Conservation (phyloP, 2,329 filamentous ascomycete genomes). For the Beauveria bassiana region DNA sequence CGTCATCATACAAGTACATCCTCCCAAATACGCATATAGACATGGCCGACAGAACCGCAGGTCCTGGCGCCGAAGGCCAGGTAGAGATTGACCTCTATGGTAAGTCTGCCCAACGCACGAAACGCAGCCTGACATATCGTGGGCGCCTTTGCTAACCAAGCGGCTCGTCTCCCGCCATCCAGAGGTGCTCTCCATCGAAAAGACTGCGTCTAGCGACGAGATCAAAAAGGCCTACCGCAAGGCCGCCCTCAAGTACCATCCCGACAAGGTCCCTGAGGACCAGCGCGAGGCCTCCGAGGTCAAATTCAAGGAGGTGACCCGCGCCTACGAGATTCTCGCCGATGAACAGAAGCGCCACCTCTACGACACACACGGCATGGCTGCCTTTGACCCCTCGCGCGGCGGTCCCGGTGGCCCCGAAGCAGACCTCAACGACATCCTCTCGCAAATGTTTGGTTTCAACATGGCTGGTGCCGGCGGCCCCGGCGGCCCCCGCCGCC, state of each 20-base stretch:
- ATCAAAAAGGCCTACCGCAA: slow-evolving; percentile 97
- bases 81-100: slow-evolving; percentile 55
- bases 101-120: slow-evolving; percentile 19
- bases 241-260: slow-evolving; percentile 81
- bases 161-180: slow-evolving; percentile 14
- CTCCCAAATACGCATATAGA: neutral
- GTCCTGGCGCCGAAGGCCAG: slow-evolving; percentile 13
- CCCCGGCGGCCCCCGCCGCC: slow-evolving; percentile 48
- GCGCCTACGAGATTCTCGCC: slow-evolving; percentile 95
- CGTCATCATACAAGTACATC: neutral
- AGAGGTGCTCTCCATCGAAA: slow-evolving; percentile 76
- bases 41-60: slow-evolving; percentile 8
- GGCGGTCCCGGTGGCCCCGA: slow-evolving; percentile 60
- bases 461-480: slow-evolving; percentile 50
- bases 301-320: slow-evolving; percentile 86
- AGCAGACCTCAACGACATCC: slow-evolving; percentile 83
- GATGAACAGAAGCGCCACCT: slow-evolving; percentile 89
- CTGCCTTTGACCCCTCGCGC: slow-evolving; percentile 76
- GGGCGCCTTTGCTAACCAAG: neutral
- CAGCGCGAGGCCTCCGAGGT: slow-evolving; percentile 78
- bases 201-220: slow-evolving; percentile 64
- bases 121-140: neutral
- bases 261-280: slow-evolving; percentile 87
- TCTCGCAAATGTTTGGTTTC: slow-evolving; percentile 87
- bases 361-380: slow-evolving; percentile 94